Base-by-base conservation (phyloP, 2,329 filamentous ascomycete species). In the Paecilomyces formosus region DNA sequence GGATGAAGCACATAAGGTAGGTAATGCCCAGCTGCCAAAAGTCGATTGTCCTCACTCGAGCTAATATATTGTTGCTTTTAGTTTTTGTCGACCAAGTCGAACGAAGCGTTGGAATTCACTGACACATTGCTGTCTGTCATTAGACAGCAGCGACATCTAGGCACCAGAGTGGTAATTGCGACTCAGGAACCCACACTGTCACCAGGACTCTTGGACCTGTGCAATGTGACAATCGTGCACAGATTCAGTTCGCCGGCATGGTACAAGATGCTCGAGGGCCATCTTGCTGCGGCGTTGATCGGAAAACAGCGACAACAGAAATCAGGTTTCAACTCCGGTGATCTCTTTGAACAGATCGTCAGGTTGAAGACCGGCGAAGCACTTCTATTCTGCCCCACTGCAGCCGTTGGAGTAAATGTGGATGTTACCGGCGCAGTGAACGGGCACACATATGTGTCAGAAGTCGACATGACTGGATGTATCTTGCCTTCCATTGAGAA, bases 131-230 rank as follows among this genome's bases (percentile, higher is more conserved):
- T 90, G 0, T 76, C 79, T 0, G 81, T 83, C 0, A 87, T 93
- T 62, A 82, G 89, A 0, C 78, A 87, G 18, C 88, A 93, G 70
- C 84, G 88, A 0, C 89, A 93, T 66, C 72, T 85, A 0, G 88
- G 81, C 0, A 79, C 82, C 0, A 81, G 89, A 0, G 78, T 92
- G 3, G 68, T 93, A 50, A 86, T 93, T 31, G 86, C 88, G 0
- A 93, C 89, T 0, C 88, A 94, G 67, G 89, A 93, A 65, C 89
- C 89, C 0, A 90, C 87, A 0, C 79, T 92, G 3, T 87, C 86
- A 0, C 83, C 85, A 0, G 79, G 81, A 15, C 79, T 94, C 0
- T 78, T 93, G 0, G 88, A 90, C 56, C 76, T 93, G 0, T 91
- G 86, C 69, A 86, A 84, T 0, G 75, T 89, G n/a, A 88, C 85